These are phyloP conservation scores for Sarcodon aspratus DNA, from an alignment of 768 basidiomycete species.

Conservation along the genomic window DNA sequence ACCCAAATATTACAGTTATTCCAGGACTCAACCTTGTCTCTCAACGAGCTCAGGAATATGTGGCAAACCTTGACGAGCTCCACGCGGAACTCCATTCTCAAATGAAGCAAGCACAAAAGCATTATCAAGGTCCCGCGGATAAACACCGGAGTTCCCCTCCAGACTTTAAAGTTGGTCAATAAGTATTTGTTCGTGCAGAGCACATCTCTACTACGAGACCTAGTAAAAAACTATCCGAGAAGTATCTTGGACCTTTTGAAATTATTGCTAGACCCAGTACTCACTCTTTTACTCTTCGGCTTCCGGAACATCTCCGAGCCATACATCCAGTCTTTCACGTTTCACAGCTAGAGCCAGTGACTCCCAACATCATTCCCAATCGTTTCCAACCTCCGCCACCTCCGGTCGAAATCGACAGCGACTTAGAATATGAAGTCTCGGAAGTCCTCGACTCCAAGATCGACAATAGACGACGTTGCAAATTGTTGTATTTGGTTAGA, in stretches of 20 bases:
- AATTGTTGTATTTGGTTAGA: too few relatives aligned
- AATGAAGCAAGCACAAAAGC: slow-evolving; percentile 12
- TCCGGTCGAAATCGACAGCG: slow-evolving; percentile 5
- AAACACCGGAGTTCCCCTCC: background rate
- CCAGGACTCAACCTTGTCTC: slow-evolving; percentile 8
- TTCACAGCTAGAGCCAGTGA: slow-evolving; percentile 9
- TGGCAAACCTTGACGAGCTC: slow-evolving; percentile 11
- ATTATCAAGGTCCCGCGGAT: slow-evolving; percentile 7
- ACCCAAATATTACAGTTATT: slow-evolving; percentile 8
- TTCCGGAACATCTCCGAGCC: slow-evolving; percentile 9
- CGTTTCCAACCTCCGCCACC: slow-evolving; percentile 6
- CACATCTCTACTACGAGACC: too few relatives aligned
- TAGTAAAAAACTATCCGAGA: slow-evolving; percentile 13
- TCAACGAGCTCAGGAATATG: slow-evolving; percentile 9
- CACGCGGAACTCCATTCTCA: slow-evolving; percentile 7
- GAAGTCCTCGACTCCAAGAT: slow-evolving; percentile 8
- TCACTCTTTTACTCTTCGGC: slow-evolving; percentile 11
- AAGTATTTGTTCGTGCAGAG: too few relatives aligned
- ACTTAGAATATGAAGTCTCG: slow-evolving; percentile 6
- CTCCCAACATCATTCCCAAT: slow-evolving; percentile 7
- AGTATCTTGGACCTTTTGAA: slow-evolving; percentile 10
- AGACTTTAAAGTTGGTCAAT: too few relatives aligned
- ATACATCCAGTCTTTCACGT: slow-evolving; percentile 14
- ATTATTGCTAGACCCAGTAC: slow-evolving; percentile 11
- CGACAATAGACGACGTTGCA: slow-evolving; percentile 1